Evolutionary conservation across 2,329 filamentous ascomycete genomes (phyloP), one percentile per base, ranked within the genome.

Genomic region (Penicillium polonicum): DNA sequence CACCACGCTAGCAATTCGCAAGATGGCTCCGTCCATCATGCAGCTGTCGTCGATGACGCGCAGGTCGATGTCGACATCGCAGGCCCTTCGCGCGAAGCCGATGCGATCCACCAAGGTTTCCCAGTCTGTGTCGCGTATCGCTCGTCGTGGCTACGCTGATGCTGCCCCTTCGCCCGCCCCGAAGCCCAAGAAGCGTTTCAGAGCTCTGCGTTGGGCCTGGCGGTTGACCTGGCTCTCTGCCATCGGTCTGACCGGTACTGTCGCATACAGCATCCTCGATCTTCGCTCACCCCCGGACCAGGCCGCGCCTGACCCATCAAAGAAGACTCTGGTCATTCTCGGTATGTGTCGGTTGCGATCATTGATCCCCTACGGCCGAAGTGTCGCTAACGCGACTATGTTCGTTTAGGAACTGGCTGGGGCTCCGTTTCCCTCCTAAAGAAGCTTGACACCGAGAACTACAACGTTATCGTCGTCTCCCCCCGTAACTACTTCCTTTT

Each of bases 401-500:
- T 56, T 57, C 27, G 10, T 19, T 48, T 67, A 97, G 93, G 93
- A 72, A 96, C 92, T 69, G 94, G 94, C 68, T 99, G 94, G 94
- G 94, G 88, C 68, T 91, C 93, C 43, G 91, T 99, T 71, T 95
- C 93, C 60, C 87, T 99, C 60, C 86, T 99, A 66, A 99, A 99
- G 86, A 97, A 96, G 76, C 90, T 99, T 78, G 92, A 99, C 74
- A 97, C 93, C 61, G 90, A 96, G 77, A 96, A 97, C 84, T 99
- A 97, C 86, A 97, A 99, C 77, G 93, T 97, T 77, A 79, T 97
- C 73, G 92, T 99, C 75, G 91, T 99, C 76, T 97, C 94, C 49
- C 94, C 94, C 54, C 91, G 94, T 75, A 99, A 99, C 82, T 99
- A 96, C 85, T 99, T 99, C 87, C 88, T 99, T 68, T 99, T 99